A percentile compares a stretch with the other conserved stretches of the same genome.
Evolutionary conservation across 257 asterid genomes (phyloP).

Genomic region (Salvia rosmarinus): DNA sequence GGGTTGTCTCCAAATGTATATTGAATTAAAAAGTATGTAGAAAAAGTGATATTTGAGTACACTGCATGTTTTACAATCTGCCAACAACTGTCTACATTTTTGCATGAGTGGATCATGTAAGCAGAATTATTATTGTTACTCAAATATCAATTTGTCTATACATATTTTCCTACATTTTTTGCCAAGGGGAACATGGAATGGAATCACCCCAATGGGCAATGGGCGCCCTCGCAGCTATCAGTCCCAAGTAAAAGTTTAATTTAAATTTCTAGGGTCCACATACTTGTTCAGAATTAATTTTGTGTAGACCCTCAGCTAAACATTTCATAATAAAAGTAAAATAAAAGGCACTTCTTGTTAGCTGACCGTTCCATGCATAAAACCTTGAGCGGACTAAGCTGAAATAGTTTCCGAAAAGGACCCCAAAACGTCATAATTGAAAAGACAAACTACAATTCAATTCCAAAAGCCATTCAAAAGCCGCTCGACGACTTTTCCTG

Average conservation of each 20-base stretch:
- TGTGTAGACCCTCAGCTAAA: background rate
- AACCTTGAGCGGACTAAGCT: background rate
- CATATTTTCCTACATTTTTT: background rate
- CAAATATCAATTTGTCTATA: background rate
- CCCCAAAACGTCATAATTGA: background rate
- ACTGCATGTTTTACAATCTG: background rate
- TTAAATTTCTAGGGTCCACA: slow-evolving; percentile 21
- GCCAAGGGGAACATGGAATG: background rate
- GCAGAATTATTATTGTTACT: background rate
- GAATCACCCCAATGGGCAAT: too few species aligned
- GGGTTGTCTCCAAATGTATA: background rate
- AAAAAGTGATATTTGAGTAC: background rate
- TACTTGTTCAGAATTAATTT: slow-evolving; percentile 19
- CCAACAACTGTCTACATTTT: background rate
- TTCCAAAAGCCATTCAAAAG: background rate
- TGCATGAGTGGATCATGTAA: background rate
- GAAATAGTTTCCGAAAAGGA: background rate
- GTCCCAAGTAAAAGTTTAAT: background rate
- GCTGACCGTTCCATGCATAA: background rate
- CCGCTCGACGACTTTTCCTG: background rate
- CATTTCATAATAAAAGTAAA: slow-evolving; percentile 10
- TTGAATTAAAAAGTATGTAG: background rate
- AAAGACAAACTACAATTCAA: background rate
- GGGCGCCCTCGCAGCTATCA: background rate
- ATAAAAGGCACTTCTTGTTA: background rate